Evolutionary conservation across 345 rosid genomes (phyloP), one percentile per base, ranked within the genome.

Genomic region (Lumnitzera littorea): DNA sequence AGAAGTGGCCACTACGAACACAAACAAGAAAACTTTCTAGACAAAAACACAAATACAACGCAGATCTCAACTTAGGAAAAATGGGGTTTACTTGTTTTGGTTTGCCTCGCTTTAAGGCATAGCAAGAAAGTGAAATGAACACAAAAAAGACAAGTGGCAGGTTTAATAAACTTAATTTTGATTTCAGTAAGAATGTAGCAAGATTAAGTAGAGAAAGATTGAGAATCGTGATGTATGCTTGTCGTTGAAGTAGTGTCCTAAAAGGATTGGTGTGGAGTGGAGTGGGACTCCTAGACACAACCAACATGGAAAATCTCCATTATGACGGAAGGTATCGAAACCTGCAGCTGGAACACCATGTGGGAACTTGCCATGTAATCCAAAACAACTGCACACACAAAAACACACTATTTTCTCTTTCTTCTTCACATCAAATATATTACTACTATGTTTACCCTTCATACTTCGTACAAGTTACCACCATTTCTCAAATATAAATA

Each of bases 301-400:
- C 62, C 27, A 60, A 50, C 63, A 36, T 27, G 47, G 24, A 31
- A 51, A 60, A 50, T 29, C 53, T 24, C 36, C 55, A 50, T 50
- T 48, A 24, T 60, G 55, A 60, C 36, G 63, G 41, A 60, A 60
- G 63, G 63, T 50, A 60, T 60, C 56, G 13, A 53, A 36, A 36
- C 43, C 15, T 56, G 60, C 60, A 31, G 60, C 24, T 36, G 60
- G 46, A 56, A 48, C 60, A 12, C 24, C 60, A 36, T 56, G 60
- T 36, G 60, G 60, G 60, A 8, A 16, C 60, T 41, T 5, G 15
- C 20, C 60, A 56, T 31, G 60, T 36, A 31, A 5, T 56, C 60
- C 60, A 36, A 41, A 48, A 17, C 46, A 36, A 41, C 41, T 11
- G 48, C 47, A 43, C 0, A 43, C 0, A 9, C 14, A 11, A 20